Percentiles rank a stretch among this genome's conserved stretches.
Conservation (phyloP, 495 filamentous ascomycete genomes). For the Trypethelium eluteriae region DNA sequence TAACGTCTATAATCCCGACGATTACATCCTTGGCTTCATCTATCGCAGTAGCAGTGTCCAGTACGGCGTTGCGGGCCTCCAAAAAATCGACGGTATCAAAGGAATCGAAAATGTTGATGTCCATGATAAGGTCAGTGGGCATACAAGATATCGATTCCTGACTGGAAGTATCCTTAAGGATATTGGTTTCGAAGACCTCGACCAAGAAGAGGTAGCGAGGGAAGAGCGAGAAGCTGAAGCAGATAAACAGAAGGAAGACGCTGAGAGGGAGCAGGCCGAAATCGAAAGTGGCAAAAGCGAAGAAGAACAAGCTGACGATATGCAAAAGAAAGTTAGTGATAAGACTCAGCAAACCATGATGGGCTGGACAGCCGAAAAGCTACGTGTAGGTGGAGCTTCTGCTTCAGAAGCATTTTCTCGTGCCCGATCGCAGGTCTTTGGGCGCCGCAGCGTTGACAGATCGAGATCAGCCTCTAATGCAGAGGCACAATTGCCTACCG, state of each 20-base stretch:
- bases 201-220: constrained; percentile 47
- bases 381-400: constrained; percentile 11
- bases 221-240: constrained; percentile 51
- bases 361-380: constrained; percentile 28
- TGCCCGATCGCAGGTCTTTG: constrained; percentile 1
- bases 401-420: constrained; percentile 1
- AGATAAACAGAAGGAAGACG: constrained; percentile 52
- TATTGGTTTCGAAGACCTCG: constrained; percentile 61
- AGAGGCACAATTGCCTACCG: neutral
- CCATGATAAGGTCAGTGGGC: constrained; percentile 63
- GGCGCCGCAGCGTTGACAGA: neutral
- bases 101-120: constrained; percentile 71
- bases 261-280: constrained; percentile 44
- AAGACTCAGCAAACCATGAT: constrained; percentile 31
- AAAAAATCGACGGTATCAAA: constrained; percentile 54
- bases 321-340: constrained; percentile 34
- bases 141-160: constrained; percentile 62
- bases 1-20: constrained; percentile 71
- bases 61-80: constrained; percentile 66
- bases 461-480: neutral
- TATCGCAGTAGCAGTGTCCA: constrained; percentile 72
- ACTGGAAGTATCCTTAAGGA: constrained; percentile 59
- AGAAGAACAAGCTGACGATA: constrained; percentile 30
- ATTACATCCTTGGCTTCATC: constrained; percentile 67
- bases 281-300: constrained; percentile 29